A percentile compares a stretch with the other conserved stretches of the same genome.
These are phyloP conservation scores for Brasilioporus rufonigricans DNA, from an alignment of 768 basidiomycete species.

Conservation along the genomic window DNA sequence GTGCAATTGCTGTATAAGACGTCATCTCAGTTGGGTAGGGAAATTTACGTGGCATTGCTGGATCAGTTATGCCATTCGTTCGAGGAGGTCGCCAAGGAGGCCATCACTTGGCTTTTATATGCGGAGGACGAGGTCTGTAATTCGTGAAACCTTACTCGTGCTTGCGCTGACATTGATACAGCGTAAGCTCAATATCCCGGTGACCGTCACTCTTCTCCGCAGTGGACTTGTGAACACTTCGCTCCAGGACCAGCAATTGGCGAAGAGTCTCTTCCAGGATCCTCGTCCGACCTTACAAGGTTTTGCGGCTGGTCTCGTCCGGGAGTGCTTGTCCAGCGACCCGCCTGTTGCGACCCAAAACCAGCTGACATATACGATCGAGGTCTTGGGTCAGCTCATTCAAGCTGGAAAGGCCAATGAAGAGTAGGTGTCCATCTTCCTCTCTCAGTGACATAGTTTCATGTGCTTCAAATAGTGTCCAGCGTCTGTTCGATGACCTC, in stretches of 20 bases:
- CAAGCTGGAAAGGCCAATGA: conserved; percentile 80
- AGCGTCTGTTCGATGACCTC: conserved; percentile 77
- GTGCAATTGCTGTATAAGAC: conserved; percentile 95
- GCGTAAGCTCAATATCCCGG: conserved; percentile 96
- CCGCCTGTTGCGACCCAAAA: conserved; percentile 76
- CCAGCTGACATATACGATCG: conserved; percentile 78
- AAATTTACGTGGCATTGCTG: conserved; percentile 88
- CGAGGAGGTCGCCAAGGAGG: conserved; percentile 93
- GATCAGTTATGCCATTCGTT: conserved; percentile 87
- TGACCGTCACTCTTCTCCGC: conserved; percentile 84
- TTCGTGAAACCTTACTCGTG: background rate
- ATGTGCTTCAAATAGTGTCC: conserved; percentile 46
- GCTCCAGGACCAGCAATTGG: conserved; percentile 87
- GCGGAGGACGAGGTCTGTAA: conserved; percentile 88
- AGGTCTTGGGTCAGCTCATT: conserved; percentile 72
- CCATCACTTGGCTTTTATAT: conserved; percentile 93
- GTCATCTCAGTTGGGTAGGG: conserved; percentile 77
- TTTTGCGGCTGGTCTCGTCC: conserved; percentile 80
- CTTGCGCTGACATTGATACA: conserved; percentile 30
- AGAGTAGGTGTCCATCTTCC: conserved; percentile 53
- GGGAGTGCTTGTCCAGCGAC: conserved; percentile 81
- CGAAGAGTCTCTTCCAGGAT: conserved; percentile 78
- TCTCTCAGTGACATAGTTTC: background rate
- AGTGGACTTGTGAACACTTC: conserved; percentile 74
- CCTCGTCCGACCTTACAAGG: conserved; percentile 73